Percentiles rank a stretch among this genome's conserved stretches.
These are phyloP conservation scores for Candida palmyrensis DNA, from an alignment of 805 yeast species.

Conservation along the genomic window DNA sequence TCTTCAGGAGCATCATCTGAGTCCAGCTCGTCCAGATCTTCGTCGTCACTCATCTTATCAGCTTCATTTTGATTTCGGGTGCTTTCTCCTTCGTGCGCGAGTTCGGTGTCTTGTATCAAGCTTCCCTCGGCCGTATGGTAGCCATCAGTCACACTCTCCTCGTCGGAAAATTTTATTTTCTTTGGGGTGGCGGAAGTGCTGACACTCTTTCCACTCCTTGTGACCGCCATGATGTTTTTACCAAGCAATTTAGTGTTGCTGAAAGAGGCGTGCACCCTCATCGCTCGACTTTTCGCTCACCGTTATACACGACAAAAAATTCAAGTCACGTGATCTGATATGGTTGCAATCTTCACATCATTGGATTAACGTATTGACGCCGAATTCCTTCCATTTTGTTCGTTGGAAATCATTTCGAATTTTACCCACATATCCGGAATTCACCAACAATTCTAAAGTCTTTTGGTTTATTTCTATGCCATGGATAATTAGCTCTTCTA, in stretches of 20 bases:
- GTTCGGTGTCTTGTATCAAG: slow-evolving; percentile 3
- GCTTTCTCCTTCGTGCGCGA: slow-evolving; percentile 7
- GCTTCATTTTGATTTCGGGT: slow-evolving; percentile 10
- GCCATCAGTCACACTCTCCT: slow-evolving; percentile 15
- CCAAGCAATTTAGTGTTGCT: too few species aligned
- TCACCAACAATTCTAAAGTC: slow-evolving; percentile 18
- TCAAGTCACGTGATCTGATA: too few species aligned
- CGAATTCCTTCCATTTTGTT: slow-evolving; percentile 30
- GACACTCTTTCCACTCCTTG: slow-evolving; percentile 22
- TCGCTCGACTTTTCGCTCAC: too few species aligned
- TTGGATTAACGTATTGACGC: slow-evolving; percentile 24
- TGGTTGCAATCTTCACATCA: background rate
- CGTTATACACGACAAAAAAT: too few species aligned
- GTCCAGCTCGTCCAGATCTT: slow-evolving; percentile 17
- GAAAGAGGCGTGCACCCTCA: too few species aligned
- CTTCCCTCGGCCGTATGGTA: slow-evolving; percentile 15
- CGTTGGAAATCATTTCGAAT: slow-evolving; percentile 21
- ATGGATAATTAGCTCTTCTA: slow-evolving; percentile 23
- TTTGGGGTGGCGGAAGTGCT: slow-evolving; percentile 5
- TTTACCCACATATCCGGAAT: slow-evolving; percentile 12
- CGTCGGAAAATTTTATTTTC: slow-evolving; percentile 30
- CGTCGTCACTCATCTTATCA: slow-evolving; percentile 14
- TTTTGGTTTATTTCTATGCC: slow-evolving; percentile 28
- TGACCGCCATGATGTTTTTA: slow-evolving; percentile 18
- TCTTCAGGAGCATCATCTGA: slow-evolving; percentile 41